These are phyloP conservation scores for Saitozyma podzolica DNA, from an alignment of 768 basidiomycete genomes.

Conservation along the genomic window DNA sequence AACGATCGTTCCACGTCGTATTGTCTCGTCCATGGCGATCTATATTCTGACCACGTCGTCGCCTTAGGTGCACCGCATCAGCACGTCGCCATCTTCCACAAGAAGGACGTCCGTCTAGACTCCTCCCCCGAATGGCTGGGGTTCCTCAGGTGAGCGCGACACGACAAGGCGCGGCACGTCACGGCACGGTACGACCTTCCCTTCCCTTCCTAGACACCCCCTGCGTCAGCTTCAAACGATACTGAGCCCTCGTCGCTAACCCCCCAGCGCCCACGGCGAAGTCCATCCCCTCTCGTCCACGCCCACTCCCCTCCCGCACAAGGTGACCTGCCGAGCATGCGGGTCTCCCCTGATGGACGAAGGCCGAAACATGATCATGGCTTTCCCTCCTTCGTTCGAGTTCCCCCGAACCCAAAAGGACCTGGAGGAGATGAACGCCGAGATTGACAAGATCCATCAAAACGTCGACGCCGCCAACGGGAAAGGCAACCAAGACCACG, in stretches of 20 bases:
- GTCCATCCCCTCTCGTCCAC: constrained; percentile 40
- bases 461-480: constrained; percentile 3
- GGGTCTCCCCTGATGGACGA: constrained; percentile 42
- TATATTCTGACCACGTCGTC: background rate
- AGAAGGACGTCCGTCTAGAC: constrained; percentile 37
- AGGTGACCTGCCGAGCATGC: constrained; percentile 43
- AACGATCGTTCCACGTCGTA: background rate
- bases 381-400: constrained; percentile 43
- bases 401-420: constrained; percentile 35
- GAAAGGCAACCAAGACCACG: constrained; percentile 1
- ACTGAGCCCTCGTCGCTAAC: constrained; percentile 4
- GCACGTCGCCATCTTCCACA: constrained; percentile 40
- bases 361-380: constrained; percentile 46
- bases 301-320: constrained; percentile 39
- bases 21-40: no score
- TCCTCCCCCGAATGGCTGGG: constrained; percentile 33
- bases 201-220: background rate
- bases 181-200: no score
- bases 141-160: constrained; percentile 29
- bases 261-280: constrained; percentile 38
- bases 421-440: constrained; percentile 14
- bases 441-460: constrained; percentile 6
- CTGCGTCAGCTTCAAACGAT: background rate
- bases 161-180: background rate
- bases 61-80: constrained; percentile 37